phyloP scores from a whole-genome alignment of 768 basidiomycete species.

The Boletus sensibilis region DNA sequence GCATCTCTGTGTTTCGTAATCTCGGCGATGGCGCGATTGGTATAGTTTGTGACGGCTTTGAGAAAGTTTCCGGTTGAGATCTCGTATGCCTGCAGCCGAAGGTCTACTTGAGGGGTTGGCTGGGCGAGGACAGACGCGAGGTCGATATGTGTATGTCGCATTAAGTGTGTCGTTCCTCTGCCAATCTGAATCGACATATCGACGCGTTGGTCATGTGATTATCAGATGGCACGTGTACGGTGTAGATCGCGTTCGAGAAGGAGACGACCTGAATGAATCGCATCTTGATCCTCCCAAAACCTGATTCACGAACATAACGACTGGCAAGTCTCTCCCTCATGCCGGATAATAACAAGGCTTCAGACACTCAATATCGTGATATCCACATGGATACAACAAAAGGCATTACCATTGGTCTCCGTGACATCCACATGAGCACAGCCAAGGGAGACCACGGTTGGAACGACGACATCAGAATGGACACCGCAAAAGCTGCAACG shows the following conservation, averaged over 20 bases:
- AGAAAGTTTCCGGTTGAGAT: slow-evolving; percentile 69
- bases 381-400: slow-evolving; percentile 82
- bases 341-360: slow-evolving; percentile 8
- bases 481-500: slow-evolving; percentile 38
- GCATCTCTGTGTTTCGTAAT: slow-evolving; percentile 65
- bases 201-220: slow-evolving; percentile 28
- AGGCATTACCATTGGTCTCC: slow-evolving; percentile 45
- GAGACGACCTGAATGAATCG: background rate
- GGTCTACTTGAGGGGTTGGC: slow-evolving; percentile 60
- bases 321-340: slow-evolving; percentile 6
- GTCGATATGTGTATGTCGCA: slow-evolving; percentile 53
- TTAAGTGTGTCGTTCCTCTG: background rate
- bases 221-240: slow-evolving; percentile 6
- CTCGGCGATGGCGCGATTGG: slow-evolving; percentile 64
- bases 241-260: background rate
- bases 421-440: slow-evolving; percentile 63
- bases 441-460: slow-evolving; percentile 49
- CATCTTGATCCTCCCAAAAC: background rate
- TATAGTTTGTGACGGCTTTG: slow-evolving; percentile 69
- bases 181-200: background rate
- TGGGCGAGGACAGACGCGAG: slow-evolving; percentile 56
- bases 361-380: slow-evolving; percentile 44
- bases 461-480: slow-evolving; percentile 64
- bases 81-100: slow-evolving; percentile 60
- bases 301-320: background rate